phyloP scores from a whole-genome alignment of 164 flowering plant genomes.

The Kalanchoe fedtschenkoi region DNA sequence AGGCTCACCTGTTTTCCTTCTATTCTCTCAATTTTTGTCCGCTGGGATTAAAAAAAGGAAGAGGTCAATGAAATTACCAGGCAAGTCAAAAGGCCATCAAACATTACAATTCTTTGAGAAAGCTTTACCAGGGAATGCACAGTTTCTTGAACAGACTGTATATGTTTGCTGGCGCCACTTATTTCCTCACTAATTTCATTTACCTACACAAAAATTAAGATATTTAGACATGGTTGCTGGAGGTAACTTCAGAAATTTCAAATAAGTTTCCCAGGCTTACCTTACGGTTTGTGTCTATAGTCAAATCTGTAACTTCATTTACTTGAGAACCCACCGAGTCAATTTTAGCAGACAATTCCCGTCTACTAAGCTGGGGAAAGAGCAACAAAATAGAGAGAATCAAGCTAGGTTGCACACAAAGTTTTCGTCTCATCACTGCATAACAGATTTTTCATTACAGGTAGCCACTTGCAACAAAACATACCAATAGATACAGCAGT shows the following conservation, averaged over 20 bases:
- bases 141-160: neutral
- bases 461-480: too few species aligned
- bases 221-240: neutral
- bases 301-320: neutral
- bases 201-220: neutral
- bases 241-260: neutral
- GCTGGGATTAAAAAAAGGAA: neutral
- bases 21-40: slow-evolving; percentile 5
- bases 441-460: neutral
- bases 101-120: neutral
- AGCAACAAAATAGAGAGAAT: neutral
- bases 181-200: neutral
- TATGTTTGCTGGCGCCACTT: neutral
- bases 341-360: slow-evolving; percentile 3
- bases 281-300: neutral
- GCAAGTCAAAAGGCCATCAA: neutral
- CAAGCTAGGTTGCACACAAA: neutral
- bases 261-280: neutral
- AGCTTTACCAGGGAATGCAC: slow-evolving; percentile 4
- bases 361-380: neutral
- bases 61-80: neutral
- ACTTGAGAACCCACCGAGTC: slow-evolving; percentile 1
- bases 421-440: neutral
- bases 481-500: too few species aligned
- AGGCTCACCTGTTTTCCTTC: slow-evolving; percentile 5